These are phyloP conservation scores for Starmerella davenportii DNA, from an alignment of 805 yeast species.

Conservation along the genomic window DNA sequence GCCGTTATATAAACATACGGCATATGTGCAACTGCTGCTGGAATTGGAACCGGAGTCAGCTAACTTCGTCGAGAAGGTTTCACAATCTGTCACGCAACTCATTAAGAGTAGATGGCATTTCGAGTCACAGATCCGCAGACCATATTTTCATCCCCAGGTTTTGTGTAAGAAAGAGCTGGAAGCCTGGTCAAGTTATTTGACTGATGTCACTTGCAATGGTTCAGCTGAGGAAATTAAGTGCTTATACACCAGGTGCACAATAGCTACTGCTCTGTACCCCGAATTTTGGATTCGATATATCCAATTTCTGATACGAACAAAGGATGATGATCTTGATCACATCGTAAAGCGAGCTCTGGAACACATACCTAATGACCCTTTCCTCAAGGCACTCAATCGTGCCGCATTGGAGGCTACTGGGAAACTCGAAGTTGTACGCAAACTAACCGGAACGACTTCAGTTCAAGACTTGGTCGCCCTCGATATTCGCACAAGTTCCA, in stretches of 20 bases:
- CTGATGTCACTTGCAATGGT: slow-evolving; percentile 30
- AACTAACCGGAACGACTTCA: not conserved
- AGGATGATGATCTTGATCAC: not conserved
- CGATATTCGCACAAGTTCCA: slow-evolving; percentile 1
- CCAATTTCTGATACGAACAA: slow-evolving; percentile 28
- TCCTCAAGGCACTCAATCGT: not conserved
- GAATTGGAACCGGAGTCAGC: slow-evolving; percentile 1
- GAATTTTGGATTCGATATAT: slow-evolving; percentile 55
- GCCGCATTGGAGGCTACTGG: slow-evolving; percentile 8
- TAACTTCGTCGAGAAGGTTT: slow-evolving; percentile 14
- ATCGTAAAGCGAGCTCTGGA: slow-evolving; percentile 4
- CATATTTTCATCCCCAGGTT: slow-evolving; percentile 37
- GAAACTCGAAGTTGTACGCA: slow-evolving; percentile 6
- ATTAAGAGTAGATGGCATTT: slow-evolving; percentile 55
- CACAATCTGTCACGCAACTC: slow-evolving; percentile 28
- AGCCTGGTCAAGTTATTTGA: slow-evolving; percentile 50
- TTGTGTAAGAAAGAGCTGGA: slow-evolving; percentile 30
- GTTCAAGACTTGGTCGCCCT: slow-evolving; percentile 4
- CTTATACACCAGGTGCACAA: slow-evolving; percentile 53
- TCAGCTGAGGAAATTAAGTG: slow-evolving; percentile 23
- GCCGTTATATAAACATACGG: slow-evolving; percentile 79
- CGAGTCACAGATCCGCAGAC: slow-evolving; percentile 47
- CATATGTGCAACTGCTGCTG: slow-evolving; percentile 37
- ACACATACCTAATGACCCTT: slow-evolving; percentile 4
- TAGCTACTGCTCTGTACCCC: slow-evolving; percentile 36